Conservation (phyloP, 805 yeast species). For the Ogataea philodendri region DNA sequence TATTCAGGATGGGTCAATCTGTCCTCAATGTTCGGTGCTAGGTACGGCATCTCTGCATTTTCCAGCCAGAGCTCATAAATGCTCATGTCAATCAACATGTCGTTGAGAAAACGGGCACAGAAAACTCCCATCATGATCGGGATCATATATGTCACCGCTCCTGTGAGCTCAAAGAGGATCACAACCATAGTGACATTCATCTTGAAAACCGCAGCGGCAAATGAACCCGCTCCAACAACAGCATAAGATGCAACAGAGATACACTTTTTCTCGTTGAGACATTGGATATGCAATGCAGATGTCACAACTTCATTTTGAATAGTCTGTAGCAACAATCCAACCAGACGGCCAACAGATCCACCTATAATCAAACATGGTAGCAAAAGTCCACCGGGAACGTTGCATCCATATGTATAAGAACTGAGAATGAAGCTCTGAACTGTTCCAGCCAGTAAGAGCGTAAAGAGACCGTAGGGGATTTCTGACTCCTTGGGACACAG, state of each 20-base stretch:
- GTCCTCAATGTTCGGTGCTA: constrained; percentile 40
- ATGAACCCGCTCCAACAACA: constrained; percentile 83
- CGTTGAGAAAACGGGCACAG: constrained; percentile 70
- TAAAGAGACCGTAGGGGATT: constrained; percentile 37
- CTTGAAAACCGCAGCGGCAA: constrained; percentile 76
- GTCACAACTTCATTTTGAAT: constrained; percentile 41
- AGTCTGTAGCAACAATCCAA: constrained; percentile 51
- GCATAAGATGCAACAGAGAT: constrained; percentile 88
- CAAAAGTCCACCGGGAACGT: constrained; percentile 65
- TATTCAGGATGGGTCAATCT: constrained; percentile 33
- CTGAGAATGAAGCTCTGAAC: constrained; percentile 58
- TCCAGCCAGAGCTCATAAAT: constrained; percentile 63
- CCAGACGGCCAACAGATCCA: constrained; percentile 53
- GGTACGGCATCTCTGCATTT: constrained; percentile 39
- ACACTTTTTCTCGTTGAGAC: constrained; percentile 45
- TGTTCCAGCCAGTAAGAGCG: constrained; percentile 38
- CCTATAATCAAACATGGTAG: constrained; percentile 66
- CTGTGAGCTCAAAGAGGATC: constrained; percentile 78
- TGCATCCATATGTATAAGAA: constrained; percentile 65
- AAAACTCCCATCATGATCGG: constrained; percentile 86
- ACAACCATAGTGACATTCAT: constrained; percentile 80
- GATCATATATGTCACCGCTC: constrained; percentile 77
- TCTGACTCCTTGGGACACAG: constrained; percentile 29
- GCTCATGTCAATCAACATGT: constrained; percentile 54
- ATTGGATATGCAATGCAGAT: constrained; percentile 38